Evolutionary conservation across 352 stramenopile genomes (phyloP).

Genomic region (Phytophthora citricola): DNA sequence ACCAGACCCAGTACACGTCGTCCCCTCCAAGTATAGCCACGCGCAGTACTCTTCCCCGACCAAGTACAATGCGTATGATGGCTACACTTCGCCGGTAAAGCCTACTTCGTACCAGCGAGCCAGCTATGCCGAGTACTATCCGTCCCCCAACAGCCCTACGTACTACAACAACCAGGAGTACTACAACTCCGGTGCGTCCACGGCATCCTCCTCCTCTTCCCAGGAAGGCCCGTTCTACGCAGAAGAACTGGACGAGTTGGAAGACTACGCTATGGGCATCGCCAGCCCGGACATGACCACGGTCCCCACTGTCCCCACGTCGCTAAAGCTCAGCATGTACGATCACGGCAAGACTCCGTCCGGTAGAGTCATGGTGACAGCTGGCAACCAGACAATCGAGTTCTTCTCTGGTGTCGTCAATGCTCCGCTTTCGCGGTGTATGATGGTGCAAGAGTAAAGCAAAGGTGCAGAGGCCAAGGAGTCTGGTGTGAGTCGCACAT

Average conservation of each 20-base stretch:
- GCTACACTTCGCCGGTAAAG: slow-evolving; percentile 53
- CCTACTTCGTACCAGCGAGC: slow-evolving; percentile 26
- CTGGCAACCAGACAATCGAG: slow-evolving; percentile 86
- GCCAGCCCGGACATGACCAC: slow-evolving; percentile 79
- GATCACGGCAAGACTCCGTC: slow-evolving; percentile 83
- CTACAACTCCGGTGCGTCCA: slow-evolving; percentile 79
- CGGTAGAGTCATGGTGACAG: slow-evolving; percentile 76
- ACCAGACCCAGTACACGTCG: slow-evolving; percentile 31
- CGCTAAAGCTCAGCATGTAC: slow-evolving; percentile 73
- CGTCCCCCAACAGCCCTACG: slow-evolving; percentile 38
- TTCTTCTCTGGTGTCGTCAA: slow-evolving; percentile 88
- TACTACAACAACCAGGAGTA: slow-evolving; percentile 73
- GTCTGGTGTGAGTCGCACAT: slow-evolving; percentile 3
- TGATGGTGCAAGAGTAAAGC: slow-evolving; percentile 70
- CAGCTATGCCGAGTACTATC: slow-evolving; percentile 54
- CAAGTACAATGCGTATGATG: slow-evolving; percentile 39
- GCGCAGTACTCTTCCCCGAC: slow-evolving; percentile 34
- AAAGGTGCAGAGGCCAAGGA: slow-evolving; percentile 5
- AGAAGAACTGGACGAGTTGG: slow-evolving; percentile 77
- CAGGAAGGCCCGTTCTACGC: slow-evolving; percentile 78
- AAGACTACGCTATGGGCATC: slow-evolving; percentile 61
- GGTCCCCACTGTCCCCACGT: slow-evolving; percentile 77
- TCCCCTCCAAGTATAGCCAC: slow-evolving; percentile 36
- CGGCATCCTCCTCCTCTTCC: slow-evolving; percentile 71
- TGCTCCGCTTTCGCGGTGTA: slow-evolving; percentile 64